Percentiles rank a stretch among this genome's conserved stretches.
Evolutionary conservation across 2,329 filamentous ascomycete species (phyloP).

Genomic region (Lachnellula subtilissima): DNA sequence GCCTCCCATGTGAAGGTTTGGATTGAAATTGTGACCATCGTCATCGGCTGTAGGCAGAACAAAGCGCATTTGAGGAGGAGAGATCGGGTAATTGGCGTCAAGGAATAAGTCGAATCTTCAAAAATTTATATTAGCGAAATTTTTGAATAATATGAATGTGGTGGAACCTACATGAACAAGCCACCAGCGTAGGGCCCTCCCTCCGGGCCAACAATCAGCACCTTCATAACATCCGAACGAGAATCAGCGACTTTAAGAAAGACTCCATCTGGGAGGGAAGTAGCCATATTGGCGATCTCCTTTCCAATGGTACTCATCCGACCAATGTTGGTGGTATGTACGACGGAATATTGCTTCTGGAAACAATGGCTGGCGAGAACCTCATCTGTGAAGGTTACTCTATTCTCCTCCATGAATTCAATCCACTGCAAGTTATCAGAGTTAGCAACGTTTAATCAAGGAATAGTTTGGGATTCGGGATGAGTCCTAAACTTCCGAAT

Average conservation of each 20-base stretch:
- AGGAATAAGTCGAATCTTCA: conserved; percentile 21
- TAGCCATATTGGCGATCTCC: conserved; percentile 22
- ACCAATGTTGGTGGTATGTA: conserved; percentile 9
- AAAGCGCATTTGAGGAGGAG: conserved; percentile 19
- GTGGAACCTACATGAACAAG: conserved; percentile 17
- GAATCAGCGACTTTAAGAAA: conserved; percentile 19
- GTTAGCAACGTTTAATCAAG: too few species aligned
- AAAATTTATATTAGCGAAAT: neutral
- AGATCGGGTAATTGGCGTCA: conserved; percentile 15
- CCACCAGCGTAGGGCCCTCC: conserved; percentile 22
- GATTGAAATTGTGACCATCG: conserved; percentile 19
- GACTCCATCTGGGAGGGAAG: conserved; percentile 19
- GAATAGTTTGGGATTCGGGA: too few species aligned
- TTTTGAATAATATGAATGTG: neutral
- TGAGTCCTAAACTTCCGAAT: too few species aligned
- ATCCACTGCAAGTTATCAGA: conserved; percentile 6
- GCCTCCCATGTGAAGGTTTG: conserved; percentile 19
- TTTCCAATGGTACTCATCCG: conserved; percentile 21
- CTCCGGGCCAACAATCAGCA: conserved; percentile 20
- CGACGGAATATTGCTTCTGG: neutral
- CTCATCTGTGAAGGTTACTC: conserved; percentile 22
- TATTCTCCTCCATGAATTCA: conserved; percentile 16
- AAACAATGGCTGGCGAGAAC: conserved; percentile 14
- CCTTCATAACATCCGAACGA: conserved; percentile 18
- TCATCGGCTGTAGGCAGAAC: conserved; percentile 18